Evolutionary conservation across 768 basidiomycete species (phyloP).

Genomic region (Naganishia antarctica): DNA sequence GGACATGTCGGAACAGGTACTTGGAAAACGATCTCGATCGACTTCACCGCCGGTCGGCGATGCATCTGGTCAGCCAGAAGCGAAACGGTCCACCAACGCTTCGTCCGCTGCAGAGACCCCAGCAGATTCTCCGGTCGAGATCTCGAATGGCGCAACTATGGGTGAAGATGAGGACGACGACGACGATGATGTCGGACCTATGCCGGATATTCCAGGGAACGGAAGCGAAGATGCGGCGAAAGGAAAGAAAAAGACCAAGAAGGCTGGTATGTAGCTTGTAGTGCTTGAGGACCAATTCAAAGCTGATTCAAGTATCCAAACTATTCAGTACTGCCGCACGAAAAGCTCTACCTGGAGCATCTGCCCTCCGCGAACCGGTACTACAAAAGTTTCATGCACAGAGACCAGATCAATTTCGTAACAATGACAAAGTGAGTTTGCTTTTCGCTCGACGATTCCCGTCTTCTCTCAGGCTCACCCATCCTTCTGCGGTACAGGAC

Average conservation of each 20-base stretch:
- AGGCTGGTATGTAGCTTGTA: conserved; percentile 40
- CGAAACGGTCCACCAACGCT: conserved; percentile 33
- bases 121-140: conserved; percentile 31
- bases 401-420: conserved; percentile 82
- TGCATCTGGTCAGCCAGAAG: conserved; percentile 40
- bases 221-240: conserved; percentile 20
- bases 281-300: not conserved
- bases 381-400: conserved; percentile 96
- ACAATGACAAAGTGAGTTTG: conserved; percentile 78
- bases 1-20: conserved; percentile 15
- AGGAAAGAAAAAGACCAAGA: conserved; percentile 41
- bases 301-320: not conserved
- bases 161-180: conserved; percentile 8
- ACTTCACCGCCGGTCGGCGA: conserved; percentile 22
- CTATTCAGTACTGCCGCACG: conserved; percentile 85
- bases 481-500: conserved; percentile 56
- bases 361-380: conserved; percentile 89
- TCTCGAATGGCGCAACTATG: conserved; percentile 25
- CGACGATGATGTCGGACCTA: conserved; percentile 36
- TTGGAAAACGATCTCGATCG: conserved; percentile 31
- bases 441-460: not conserved
- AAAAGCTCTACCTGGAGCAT: conserved; percentile 85
- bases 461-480: not conserved
- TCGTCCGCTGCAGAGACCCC: not conserved
- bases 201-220: conserved; percentile 37